These are phyloP conservation scores for Aegilops bicornis DNA, from an alignment of 176 grass and related monocot genomes.

Conservation along the genomic window DNA sequence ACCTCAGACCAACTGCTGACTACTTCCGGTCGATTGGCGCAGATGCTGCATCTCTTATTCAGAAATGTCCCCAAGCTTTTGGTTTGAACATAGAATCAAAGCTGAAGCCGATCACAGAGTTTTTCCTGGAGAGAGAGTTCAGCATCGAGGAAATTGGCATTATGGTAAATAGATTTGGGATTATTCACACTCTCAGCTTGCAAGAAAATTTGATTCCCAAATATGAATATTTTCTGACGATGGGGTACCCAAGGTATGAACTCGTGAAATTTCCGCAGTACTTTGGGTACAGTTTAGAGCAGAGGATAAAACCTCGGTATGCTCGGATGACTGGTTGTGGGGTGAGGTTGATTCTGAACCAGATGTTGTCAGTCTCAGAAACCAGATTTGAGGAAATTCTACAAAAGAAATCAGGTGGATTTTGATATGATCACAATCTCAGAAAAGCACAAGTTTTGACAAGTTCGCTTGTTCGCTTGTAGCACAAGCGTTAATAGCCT, in stretches of 20 bases:
- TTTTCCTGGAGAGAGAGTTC: constrained; percentile 68
- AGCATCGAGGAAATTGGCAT: constrained; percentile 64
- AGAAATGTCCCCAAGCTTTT: constrained; percentile 84
- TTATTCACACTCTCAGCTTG: constrained; percentile 89
- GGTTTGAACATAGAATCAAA: constrained; percentile 81
- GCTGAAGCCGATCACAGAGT: constrained; percentile 77
- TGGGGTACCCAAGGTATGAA: constrained; percentile 74
- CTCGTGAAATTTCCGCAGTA: constrained; percentile 96
- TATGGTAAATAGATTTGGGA: constrained; percentile 75
- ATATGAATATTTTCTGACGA: constrained; percentile 78
- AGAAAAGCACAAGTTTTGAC: not conserved
- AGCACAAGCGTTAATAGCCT: not conserved
- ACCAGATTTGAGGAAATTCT: constrained; percentile 65
- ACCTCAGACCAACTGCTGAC: constrained; percentile 75
- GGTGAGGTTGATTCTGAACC: constrained; percentile 69
- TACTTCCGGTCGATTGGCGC: constrained; percentile 80
- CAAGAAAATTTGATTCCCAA: constrained; percentile 74
- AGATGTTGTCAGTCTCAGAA: constrained; percentile 64
- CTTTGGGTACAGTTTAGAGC: constrained; percentile 77
- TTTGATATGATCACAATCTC: constrained; percentile 30
- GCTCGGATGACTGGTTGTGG: constrained; percentile 53
- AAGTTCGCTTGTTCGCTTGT: too few relatives aligned
- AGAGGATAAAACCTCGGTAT: constrained; percentile 78
- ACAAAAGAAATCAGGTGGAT: constrained; percentile 40
- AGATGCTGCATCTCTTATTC: constrained; percentile 63